Evolutionary conservation across 768 basidiomycete genomes (phyloP).

Genomic region (Termitomyces sp.): DNA sequence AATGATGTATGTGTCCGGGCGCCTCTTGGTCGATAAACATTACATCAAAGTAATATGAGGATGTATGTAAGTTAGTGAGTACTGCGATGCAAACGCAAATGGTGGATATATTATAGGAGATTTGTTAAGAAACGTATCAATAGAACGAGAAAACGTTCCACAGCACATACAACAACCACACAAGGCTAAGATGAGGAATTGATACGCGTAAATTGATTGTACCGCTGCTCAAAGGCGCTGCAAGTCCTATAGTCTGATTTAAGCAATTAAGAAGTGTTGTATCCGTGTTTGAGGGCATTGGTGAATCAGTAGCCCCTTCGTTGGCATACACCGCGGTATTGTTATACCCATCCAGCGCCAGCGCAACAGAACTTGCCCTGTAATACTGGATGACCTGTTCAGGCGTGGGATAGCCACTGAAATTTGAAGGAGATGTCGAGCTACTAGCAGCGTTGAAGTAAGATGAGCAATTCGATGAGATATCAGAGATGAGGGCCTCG

Average conservation of each 20-base stretch:
- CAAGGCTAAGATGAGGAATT: background rate
- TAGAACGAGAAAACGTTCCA: background rate
- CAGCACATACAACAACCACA: background rate
- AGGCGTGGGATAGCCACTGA: conserved; percentile 5
- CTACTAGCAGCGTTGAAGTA: background rate
- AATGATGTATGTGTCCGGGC: too few relatives aligned
- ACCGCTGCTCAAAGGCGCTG: background rate
- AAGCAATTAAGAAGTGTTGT: conserved; percentile 39
- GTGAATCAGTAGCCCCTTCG: conserved; percentile 28
- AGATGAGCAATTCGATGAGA: conserved; percentile 29
- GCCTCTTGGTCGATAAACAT: too few relatives aligned
- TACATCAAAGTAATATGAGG: background rate
- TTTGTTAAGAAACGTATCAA: background rate
- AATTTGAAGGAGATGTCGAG: background rate
- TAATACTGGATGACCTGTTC: conserved; percentile 52
- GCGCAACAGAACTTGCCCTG: conserved; percentile 52
- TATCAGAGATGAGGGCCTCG: conserved; percentile 22
- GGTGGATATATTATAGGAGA: background rate
- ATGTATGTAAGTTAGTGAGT: background rate
- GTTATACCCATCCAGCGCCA: conserved; percentile 61
- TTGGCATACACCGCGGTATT: conserved; percentile 40
- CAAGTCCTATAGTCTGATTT: conserved; percentile 22
- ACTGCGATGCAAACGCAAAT: background rate
- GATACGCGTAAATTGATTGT: conserved; percentile 6
- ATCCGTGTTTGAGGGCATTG: conserved; percentile 42